Evolutionary conservation across 2,329 filamentous ascomycete species (phyloP).

Genomic region (Fusarium heterosporum): DNA sequence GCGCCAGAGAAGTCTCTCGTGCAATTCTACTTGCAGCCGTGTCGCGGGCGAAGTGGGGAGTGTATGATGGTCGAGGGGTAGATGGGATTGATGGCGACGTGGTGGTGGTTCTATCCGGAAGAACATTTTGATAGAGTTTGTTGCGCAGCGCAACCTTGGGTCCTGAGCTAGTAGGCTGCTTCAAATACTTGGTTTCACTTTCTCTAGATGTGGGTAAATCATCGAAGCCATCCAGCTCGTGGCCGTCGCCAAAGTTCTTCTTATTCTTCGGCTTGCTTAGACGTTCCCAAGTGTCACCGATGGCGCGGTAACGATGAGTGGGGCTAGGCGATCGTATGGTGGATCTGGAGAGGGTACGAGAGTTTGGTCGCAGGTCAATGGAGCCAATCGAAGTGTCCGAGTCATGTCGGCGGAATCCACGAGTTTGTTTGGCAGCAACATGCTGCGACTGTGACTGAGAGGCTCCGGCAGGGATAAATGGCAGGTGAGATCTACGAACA

Average conservation of each 20-base stretch:
- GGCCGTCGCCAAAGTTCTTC: slow-evolving; percentile 84
- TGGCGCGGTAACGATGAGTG: slow-evolving; percentile 55
- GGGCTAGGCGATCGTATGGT: slow-evolving; percentile 72
- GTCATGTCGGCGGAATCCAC: slow-evolving; percentile 82
- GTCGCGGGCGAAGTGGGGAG: slow-evolving; percentile 73
- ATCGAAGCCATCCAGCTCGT: slow-evolving; percentile 92
- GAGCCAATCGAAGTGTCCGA: slow-evolving; percentile 76
- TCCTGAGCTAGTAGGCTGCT: slow-evolving; percentile 78
- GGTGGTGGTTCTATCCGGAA: slow-evolving; percentile 65
- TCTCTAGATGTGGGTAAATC: slow-evolving; percentile 90
- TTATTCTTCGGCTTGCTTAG: slow-evolving; percentile 74
- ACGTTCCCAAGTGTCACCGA: slow-evolving; percentile 70
- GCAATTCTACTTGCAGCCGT: slow-evolving; percentile 74
- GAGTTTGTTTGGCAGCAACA: slow-evolving; percentile 75
- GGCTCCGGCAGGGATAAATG: slow-evolving; percentile 83
- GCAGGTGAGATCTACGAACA: slow-evolving; percentile 71
- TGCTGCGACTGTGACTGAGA: slow-evolving; percentile 83
- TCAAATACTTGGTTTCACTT: slow-evolving; percentile 84
- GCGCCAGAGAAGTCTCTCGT: slow-evolving; percentile 70
- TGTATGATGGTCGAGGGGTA: slow-evolving; percentile 66
- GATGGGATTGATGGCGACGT: slow-evolving; percentile 66
- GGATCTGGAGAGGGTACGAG: slow-evolving; percentile 68
- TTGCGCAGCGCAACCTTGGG: slow-evolving; percentile 72
- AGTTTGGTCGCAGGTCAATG: slow-evolving; percentile 67
- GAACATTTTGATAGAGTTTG: slow-evolving; percentile 66